Conservation (phyloP, 2,329 filamentous ascomycete species). For the Fusarium vanettenii region DNA sequence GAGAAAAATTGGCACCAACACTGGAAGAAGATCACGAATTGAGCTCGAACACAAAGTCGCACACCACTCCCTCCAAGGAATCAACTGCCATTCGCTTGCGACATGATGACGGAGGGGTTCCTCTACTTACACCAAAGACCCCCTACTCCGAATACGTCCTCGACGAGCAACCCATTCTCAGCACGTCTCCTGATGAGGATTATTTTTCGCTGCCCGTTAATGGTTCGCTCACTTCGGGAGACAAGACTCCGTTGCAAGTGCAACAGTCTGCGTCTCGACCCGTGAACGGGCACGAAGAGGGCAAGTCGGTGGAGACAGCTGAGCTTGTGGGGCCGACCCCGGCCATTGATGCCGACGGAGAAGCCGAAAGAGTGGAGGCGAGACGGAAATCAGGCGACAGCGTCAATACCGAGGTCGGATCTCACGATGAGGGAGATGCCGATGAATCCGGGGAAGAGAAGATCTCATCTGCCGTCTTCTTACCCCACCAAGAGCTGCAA, state of each 20-base stretch:
- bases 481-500: conserved; percentile 75
- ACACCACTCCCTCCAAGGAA: conserved; percentile 9
- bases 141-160: background rate
- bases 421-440: conserved; percentile 47
- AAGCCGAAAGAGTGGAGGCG: conserved; percentile 44
- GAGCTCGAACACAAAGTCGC: background rate
- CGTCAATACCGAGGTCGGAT: conserved; percentile 50
- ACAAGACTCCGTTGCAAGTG: conserved; percentile 26
- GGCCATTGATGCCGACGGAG: conserved; percentile 35
- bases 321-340: conserved; percentile 41
- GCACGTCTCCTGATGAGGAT: conserved; percentile 38
- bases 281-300: conserved; percentile 35
- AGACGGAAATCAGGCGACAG: conserved; percentile 54
- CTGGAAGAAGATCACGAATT: conserved; percentile 46
- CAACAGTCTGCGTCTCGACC: conserved; percentile 27
- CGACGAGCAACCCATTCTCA: conserved; percentile 33
- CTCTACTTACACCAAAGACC: conserved; percentile 5
- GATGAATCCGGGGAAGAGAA: conserved; percentile 82
- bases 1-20: conserved; percentile 56
- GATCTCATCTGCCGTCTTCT: conserved; percentile 86
- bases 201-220: conserved; percentile 39
- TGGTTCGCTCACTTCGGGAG: conserved; percentile 5
- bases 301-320: conserved; percentile 31
- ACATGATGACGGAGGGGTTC: conserved; percentile 24
- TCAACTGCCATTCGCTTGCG: conserved; percentile 13